phyloP scores from a whole-genome alignment of 2,329 filamentous ascomycete species.

The Colletotrichum kahawae region DNA sequence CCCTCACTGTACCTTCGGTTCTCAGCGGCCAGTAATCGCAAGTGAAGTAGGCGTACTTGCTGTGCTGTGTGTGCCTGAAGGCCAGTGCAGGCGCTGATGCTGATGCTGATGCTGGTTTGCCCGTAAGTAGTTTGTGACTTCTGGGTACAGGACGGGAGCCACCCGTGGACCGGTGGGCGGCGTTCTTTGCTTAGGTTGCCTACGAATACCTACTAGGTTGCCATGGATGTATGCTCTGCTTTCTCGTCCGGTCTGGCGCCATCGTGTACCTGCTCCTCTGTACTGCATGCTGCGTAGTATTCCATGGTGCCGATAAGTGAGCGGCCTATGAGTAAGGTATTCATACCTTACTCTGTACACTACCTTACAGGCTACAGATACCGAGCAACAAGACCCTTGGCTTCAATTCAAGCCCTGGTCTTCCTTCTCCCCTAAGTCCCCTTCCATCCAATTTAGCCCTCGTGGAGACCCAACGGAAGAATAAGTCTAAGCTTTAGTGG shows the following conservation, averaged over 20 bases:
- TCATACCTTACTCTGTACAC: too few species aligned
- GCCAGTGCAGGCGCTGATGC: not conserved
- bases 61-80: not conserved
- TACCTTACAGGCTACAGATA: not conserved
- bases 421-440: not conserved
- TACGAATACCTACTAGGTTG: too few species aligned
- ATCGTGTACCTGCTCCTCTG: not conserved
- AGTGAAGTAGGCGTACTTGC: not conserved
- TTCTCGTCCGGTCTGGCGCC: not conserved
- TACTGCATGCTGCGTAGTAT: too few species aligned
- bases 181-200: not conserved
- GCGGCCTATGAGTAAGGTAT: not conserved
- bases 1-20: not conserved
- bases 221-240: not conserved
- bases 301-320: not conserved
- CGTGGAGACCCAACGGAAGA: slow-evolving; percentile 4
- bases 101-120: not conserved
- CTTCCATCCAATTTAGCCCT: not conserved
- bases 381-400: not conserved
- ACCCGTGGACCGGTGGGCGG: not conserved
- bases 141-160: not conserved
- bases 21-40: not conserved
- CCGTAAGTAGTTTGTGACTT: not conserved
- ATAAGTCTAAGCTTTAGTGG: slow-evolving; percentile 18
- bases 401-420: not conserved